These are phyloP conservation scores for Penicillium tannophilum DNA, from an alignment of 495 filamentous ascomycete species.

Conservation along the genomic window DNA sequence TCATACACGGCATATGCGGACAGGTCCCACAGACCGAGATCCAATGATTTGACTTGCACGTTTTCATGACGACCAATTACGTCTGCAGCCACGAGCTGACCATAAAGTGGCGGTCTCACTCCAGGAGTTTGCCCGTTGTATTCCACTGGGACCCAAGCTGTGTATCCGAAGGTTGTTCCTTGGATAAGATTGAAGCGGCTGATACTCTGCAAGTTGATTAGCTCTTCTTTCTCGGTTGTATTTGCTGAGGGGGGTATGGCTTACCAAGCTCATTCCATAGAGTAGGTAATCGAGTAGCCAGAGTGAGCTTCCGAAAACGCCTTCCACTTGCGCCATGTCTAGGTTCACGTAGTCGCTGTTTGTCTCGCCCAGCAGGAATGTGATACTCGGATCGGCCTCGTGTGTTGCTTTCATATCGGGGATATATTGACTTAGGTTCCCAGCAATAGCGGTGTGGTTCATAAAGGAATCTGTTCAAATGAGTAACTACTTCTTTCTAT, in stretches of 20 bases:
- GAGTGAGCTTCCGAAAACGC: slow-evolving; percentile 23
- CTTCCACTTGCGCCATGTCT: slow-evolving; percentile 19
- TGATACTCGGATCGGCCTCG: slow-evolving; percentile 10
- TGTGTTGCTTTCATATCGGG: slow-evolving; percentile 14
- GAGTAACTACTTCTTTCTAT: not conserved
- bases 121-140: slow-evolving; percentile 14
- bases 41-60: slow-evolving; percentile 15
- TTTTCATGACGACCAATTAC: slow-evolving; percentile 15
- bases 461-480: slow-evolving; percentile 19
- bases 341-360: slow-evolving; percentile 25
- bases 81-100: slow-evolving; percentile 19
- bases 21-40: slow-evolving; percentile 11
- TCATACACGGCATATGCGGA: slow-evolving; percentile 21
- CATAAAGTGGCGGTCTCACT: slow-evolving; percentile 18
- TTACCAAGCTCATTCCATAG: slow-evolving; percentile 20
- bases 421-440: slow-evolving; percentile 20
- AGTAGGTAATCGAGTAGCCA: slow-evolving; percentile 21
- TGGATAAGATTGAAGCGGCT: slow-evolving; percentile 24
- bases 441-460: slow-evolving; percentile 18
- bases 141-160: slow-evolving; percentile 16
- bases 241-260: not conserved
- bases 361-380: slow-evolving; percentile 21
- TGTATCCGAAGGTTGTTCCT: slow-evolving; percentile 24
- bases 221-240: not conserved
- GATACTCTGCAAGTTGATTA: slow-evolving; percentile 9